Conservation (phyloP, 257 asterid genomes). For the Plantago ovata region DNA sequence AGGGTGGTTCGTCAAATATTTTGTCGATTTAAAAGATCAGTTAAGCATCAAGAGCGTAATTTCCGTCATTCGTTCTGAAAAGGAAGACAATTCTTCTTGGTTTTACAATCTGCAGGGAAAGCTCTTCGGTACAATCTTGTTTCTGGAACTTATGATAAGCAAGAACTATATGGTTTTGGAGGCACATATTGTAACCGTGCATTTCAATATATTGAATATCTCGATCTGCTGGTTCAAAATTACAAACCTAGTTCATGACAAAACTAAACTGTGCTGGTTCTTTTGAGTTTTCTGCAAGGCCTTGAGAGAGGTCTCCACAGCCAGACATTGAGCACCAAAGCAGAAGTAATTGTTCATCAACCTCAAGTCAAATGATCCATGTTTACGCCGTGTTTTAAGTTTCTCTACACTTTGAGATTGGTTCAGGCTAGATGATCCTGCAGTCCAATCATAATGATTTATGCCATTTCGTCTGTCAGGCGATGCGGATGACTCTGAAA, state of each 20-base stretch:
- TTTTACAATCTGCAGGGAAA: constrained; percentile 26
- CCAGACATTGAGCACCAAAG: constrained; percentile 66
- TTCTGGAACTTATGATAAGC: neutral
- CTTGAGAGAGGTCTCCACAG: constrained; percentile 30
- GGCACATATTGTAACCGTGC: too few species aligned
- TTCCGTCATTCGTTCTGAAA: neutral
- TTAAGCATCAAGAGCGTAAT: neutral
- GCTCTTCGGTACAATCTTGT: constrained; percentile 25
- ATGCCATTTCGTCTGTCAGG: constrained; percentile 26
- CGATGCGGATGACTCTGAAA: constrained; percentile 60
- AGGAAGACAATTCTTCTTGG: constrained; percentile 18
- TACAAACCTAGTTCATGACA: neutral
- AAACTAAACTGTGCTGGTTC: neutral
- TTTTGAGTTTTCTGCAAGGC: constrained; percentile 8
- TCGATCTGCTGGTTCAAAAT: too few species aligned
- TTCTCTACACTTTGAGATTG: constrained; percentile 16
- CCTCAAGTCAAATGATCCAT: constrained; percentile 49
- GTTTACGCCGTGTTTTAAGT: constrained; percentile 36
- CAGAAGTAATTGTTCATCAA: constrained; percentile 68
- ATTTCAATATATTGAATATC: too few species aligned
- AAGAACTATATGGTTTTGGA: too few species aligned
- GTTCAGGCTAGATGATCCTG: too few species aligned
- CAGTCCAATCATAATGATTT: constrained; percentile 19
- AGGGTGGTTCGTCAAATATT: constrained; percentile 26
- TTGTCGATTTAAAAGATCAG: constrained; percentile 7